Percentiles rank a stretch among this genome's conserved stretches.
phyloP scores from a whole-genome alignment of 2,329 filamentous ascomycete species.

The Furcasterigmium furcatum region DNA sequence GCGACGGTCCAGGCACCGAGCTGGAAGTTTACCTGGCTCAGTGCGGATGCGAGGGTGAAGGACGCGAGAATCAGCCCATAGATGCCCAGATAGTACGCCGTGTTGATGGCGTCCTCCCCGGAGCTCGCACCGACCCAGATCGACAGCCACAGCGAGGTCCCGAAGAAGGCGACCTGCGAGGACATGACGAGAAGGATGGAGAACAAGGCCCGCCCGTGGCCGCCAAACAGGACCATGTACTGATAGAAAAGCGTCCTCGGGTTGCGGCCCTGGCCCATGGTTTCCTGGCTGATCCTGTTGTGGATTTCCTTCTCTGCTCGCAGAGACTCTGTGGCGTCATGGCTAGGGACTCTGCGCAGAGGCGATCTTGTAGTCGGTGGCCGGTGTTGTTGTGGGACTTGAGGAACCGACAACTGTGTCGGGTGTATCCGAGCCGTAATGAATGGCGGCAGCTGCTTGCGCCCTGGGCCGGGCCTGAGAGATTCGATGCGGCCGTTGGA shows the following conservation, averaged over 20 bases:
- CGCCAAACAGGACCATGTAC: constrained; percentile 50
- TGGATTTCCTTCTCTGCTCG: too few species aligned
- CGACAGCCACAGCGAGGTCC: constrained; percentile 44
- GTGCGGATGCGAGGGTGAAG: constrained; percentile 36
- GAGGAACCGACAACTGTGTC: too few species aligned
- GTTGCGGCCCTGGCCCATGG: too few species aligned
- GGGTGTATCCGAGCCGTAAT: too few species aligned
- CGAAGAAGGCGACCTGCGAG: constrained; percentile 36
- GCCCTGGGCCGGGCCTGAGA: too few species aligned
- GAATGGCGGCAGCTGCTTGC: too few species aligned
- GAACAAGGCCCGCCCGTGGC: constrained; percentile 34
- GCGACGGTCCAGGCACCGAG: constrained; percentile 56
- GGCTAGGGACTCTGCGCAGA: too few species aligned
- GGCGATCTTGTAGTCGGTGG: too few species aligned
- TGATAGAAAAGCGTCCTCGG: constrained; percentile 46
- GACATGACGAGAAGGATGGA: constrained; percentile 36
- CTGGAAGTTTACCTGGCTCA: constrained; percentile 44
- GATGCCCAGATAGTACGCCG: constrained; percentile 50
- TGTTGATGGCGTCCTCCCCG: constrained; percentile 35
- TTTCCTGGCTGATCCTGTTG: too few species aligned
- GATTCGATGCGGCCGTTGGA: too few species aligned
- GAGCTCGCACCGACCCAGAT: constrained; percentile 50
- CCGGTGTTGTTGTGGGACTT: too few species aligned
- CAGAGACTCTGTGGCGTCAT: too few species aligned
- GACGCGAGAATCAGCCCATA: constrained; percentile 43